Percentiles rank a stretch among this genome's conserved stretches.
phyloP scores from a whole-genome alignment of 495 filamentous ascomycete genomes.

The Talaromyces thailandensis region DNA sequence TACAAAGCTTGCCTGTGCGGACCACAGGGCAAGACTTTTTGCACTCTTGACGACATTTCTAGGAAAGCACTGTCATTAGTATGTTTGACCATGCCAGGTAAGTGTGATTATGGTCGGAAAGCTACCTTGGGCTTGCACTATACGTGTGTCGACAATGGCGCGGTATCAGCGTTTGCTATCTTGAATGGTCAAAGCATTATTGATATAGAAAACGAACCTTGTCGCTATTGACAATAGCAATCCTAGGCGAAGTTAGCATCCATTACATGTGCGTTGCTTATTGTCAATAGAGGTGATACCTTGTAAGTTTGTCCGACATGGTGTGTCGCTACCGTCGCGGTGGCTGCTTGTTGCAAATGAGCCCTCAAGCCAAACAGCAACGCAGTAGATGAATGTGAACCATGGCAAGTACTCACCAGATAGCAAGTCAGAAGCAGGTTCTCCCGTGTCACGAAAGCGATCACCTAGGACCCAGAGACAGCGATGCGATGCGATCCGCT shows the following conservation, averaged over 20 bases:
- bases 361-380: neutral
- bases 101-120: neutral
- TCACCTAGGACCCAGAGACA: neutral
- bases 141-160: slow-evolving; percentile 9
- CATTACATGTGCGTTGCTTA: neutral
- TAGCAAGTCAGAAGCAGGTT: neutral
- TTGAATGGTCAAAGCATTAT: slow-evolving; percentile 8
- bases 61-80: slow-evolving; percentile 8
- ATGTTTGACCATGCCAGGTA: neutral
- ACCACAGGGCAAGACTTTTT: slow-evolving; percentile 99
- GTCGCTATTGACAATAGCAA: slow-evolving; percentile 95
- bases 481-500: neutral
- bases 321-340: slow-evolving; percentile 11
- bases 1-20: slow-evolving; percentile 92
- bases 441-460: neutral
- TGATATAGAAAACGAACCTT: slow-evolving; percentile 58
- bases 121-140: slow-evolving; percentile 96
- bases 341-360: neutral
- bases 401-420: neutral
- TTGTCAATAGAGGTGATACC: slow-evolving; percentile 37
- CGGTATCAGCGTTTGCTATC: slow-evolving; percentile 23
- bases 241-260: slow-evolving; percentile 43
- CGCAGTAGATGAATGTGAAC: slow-evolving; percentile 9
- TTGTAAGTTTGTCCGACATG: slow-evolving; percentile 83
- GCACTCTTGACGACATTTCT: slow-evolving; percentile 98